Evolutionary conservation across 2,329 filamentous ascomycete genomes (phyloP), one percentile per base, ranked within the genome.

Genomic region (Pyrenophora graminea): DNA sequence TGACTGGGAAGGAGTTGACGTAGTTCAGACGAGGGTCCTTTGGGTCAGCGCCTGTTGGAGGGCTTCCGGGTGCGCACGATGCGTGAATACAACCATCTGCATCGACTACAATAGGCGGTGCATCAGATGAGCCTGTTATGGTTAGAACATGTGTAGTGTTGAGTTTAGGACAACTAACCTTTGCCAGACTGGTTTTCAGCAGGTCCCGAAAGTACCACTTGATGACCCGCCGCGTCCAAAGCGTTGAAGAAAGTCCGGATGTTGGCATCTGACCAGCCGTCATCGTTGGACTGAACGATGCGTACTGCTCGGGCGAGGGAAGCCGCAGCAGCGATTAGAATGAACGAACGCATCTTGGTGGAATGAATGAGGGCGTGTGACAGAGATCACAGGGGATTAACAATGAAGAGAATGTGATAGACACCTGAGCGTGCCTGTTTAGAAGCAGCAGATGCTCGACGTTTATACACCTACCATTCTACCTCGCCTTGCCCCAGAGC

Each of bases 231-330:
- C 1, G 71, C 70, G 8, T 72, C 78, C 34, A 90, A 72, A 10
- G 78, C 76, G 45, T 82, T 71, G 71, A 86, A 82, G 44, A 89
- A 75, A 0, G 79, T 77, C 13, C 87, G 81, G 42, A 86, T 74
- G 63, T 89, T 88, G 34, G 80, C 79, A 73, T 89, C 87, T 4
- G 86, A 85, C 87, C 87, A 90, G 30, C 87, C 87, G 66, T 90
- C 87, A 58, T 90, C 87, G 70, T 90, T 90, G 58, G 81, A 81
- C 49, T 86, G 83, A 46, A 90, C 66, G 62, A 71, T 67, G 34
- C 68, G 68, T 10, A 68, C 45, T 21, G 62, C 68, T 34, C 65
- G 64, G 13, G 60, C 56, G 13, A 71, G 48, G 27, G 69, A 67
- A 39, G 64, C 52, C 30, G 60, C 60, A 13, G 60, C 60, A 18